These are phyloP conservation scores for Litsea cubeba DNA, from an alignment of 164 flowering plant species.

Conservation along the genomic window DNA sequence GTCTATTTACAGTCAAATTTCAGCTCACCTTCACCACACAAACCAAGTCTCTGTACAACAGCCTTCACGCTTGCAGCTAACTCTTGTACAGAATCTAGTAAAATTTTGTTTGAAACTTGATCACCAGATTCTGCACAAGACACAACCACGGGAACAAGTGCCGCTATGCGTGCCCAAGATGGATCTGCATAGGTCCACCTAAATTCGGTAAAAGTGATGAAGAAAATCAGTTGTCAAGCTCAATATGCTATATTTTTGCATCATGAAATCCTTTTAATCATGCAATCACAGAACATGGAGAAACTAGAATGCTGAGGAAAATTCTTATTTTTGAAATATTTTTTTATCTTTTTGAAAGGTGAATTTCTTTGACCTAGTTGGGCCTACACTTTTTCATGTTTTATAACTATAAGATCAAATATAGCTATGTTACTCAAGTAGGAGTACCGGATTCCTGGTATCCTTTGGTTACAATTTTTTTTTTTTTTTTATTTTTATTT, in stretches of 20 bases:
- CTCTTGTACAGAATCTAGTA: conserved; percentile 68
- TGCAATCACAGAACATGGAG: background rate
- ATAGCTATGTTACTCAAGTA: background rate
- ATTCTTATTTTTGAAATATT: too few relatives aligned
- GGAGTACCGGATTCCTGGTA: too few relatives aligned
- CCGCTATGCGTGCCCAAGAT: conserved; percentile 98
- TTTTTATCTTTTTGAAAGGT: too few relatives aligned
- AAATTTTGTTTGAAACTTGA: conserved; percentile 63
- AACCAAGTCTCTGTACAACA: conserved; percentile 71
- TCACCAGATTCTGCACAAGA: conserved; percentile 94
- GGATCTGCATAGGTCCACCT: conserved; percentile 94
- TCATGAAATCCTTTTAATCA: background rate
- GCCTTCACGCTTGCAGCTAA: conserved; percentile 83
- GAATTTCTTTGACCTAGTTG: background rate
- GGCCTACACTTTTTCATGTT: background rate
- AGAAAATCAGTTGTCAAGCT: background rate
- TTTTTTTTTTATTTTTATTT: too few relatives aligned
- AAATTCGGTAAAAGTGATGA: conserved; percentile 15
- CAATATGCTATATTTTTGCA: background rate
- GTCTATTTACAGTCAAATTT: background rate
- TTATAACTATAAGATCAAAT: background rate
- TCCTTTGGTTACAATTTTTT: too few relatives aligned
- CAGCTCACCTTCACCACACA: conserved; percentile 72
- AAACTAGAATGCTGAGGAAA: background rate
- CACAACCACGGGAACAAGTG: conserved; percentile 84